Base-by-base conservation (phyloP, 2,329 filamentous ascomycete species). In the Penicillium sclerotiorum region DNA sequence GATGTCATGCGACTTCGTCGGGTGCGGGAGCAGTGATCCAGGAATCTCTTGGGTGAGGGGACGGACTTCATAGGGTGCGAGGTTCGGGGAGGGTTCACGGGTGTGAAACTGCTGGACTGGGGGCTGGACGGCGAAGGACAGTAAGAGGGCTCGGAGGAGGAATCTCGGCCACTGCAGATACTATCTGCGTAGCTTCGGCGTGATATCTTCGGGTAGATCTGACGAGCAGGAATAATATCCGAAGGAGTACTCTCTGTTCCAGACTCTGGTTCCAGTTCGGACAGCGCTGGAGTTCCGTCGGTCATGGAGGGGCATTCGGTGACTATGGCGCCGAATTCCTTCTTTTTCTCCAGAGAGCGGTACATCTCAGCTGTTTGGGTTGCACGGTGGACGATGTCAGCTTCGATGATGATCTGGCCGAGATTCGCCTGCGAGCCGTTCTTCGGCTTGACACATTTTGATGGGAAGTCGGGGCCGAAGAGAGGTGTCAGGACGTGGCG, bases 401-500 rank as follows among this genome's bases (percentile, higher is more conserved):
- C 74, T 47, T 82, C 78, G 60, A 92, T 90, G 18, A 80, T 71
- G 86, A 90, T 89, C 2, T 23, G 22, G 25, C 15, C 39, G 79
- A 79, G 9, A 79, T 81, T 66, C 84, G 90, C 12, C 80, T n/a
- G 81, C 73, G 2, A 55, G 63, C 77, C n/a, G 81, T 77, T 1
- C 20, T 17, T 25, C 21, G 85, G 84, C 1, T 73, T 78, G 12
- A 87, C 74, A 68, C 94, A 99, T 38, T 84, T 73, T 3, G 78
- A 77, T 2, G 90, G 86, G 67, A 99, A 99, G 33, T 84, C 80
- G 11, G 85, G 81, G 0, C 94, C 94, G 68, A 99, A 99, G 52
- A 99, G 79, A 5, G 94, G 94, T 8, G 94, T 94, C 47, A 99
- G 75, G 0, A 89, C 92, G 50, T 86, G 86, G 12, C 93, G 86